Percentiles rank a stretch among this genome's conserved stretches.
phyloP scores from a whole-genome alignment of 768 basidiomycete genomes.

The Cystobasidium onofrii region DNA sequence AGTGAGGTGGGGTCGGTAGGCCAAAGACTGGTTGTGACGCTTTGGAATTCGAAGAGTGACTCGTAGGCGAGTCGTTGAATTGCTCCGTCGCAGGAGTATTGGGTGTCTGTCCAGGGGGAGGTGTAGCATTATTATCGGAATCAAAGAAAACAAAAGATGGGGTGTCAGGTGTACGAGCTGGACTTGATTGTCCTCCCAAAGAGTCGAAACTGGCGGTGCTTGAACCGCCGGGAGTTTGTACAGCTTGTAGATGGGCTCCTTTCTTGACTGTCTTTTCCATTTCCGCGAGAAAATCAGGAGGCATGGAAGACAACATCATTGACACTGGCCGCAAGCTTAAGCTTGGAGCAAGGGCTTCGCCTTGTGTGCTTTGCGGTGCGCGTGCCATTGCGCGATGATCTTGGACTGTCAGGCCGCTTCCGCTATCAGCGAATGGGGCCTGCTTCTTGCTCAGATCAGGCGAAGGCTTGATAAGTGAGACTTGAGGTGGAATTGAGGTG shows the following conservation, averaged over 20 bases:
- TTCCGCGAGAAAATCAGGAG: slow-evolving; percentile 14
- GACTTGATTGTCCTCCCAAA: neutral
- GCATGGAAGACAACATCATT: slow-evolving; percentile 28
- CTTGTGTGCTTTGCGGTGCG: neutral
- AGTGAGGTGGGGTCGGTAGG: slow-evolving; percentile 28
- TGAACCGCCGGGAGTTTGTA: neutral
- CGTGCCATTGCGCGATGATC: neutral
- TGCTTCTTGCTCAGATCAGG: neutral
- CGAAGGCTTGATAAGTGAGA: slow-evolving; percentile 14
- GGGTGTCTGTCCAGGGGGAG: neutral
- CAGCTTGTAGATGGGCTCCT: neutral
- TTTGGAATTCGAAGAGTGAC: neutral
- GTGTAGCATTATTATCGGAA: neutral
- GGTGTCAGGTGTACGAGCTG: slow-evolving; percentile 18
- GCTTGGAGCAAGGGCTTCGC: slow-evolving; percentile 15
- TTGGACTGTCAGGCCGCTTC: neutral
- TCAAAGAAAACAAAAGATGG: slow-evolving; percentile 30
- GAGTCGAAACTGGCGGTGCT: neutral
- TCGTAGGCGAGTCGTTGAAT: neutral
- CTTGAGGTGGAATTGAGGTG: slow-evolving; percentile 6
- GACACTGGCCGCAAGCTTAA: slow-evolving; percentile 27
- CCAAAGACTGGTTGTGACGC: neutral
- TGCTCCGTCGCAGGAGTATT: neutral
- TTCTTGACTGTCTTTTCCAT: slow-evolving; percentile 4
- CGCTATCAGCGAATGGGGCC: neutral